Evolutionary conservation across 495 filamentous ascomycete genomes (phyloP), one percentile per base, ranked within the genome.

Genomic region (Choiromyces venosus): DNA sequence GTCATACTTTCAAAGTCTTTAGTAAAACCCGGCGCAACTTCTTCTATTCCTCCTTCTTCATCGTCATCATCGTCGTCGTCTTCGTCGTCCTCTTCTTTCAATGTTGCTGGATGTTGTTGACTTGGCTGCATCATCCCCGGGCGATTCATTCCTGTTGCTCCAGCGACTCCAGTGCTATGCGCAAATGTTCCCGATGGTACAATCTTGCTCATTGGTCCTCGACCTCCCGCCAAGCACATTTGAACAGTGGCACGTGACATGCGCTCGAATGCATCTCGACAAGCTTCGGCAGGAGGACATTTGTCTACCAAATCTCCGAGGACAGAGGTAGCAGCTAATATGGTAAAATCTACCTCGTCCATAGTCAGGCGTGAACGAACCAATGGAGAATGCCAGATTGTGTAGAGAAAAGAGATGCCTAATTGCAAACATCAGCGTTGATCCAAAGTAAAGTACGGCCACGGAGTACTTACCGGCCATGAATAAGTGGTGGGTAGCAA

Each of bases 401-500:
- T 93, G 81, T 97, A 98, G 7, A 98, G 87, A 82, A 97, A 98
- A 6, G 94, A 95, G 68, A 97, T 97, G 33, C 94, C 89, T 90
- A 73, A 61, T 46, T 18, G 2, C n/a, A 25, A 21, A 52, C 21
- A 67, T 70, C 36, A 71, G 73, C 65, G 73, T 71, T 71, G 38
- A 71, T 46, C 18, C 18, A 37, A 42, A 29, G 25, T 14, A 9
- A 14, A n/a, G 42, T 4, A 68, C 35, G 14, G 2, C 2, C 10
- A 35, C 16, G 35, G 65, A 39, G 36, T 37, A 77, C 83, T 79
- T 85, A 89, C 89, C 94, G 25, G 94, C 94, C 92, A 97, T 97
- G 83, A 98, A 98, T 25, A 97, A 86, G 83, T 98, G 94, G 81
- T 97, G 94, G 3, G 94, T 97, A n/a, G 94, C 93, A 67, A 98